phyloP scores from a whole-genome alignment of 345 rosid genomes.

The Psidium guajava region DNA sequence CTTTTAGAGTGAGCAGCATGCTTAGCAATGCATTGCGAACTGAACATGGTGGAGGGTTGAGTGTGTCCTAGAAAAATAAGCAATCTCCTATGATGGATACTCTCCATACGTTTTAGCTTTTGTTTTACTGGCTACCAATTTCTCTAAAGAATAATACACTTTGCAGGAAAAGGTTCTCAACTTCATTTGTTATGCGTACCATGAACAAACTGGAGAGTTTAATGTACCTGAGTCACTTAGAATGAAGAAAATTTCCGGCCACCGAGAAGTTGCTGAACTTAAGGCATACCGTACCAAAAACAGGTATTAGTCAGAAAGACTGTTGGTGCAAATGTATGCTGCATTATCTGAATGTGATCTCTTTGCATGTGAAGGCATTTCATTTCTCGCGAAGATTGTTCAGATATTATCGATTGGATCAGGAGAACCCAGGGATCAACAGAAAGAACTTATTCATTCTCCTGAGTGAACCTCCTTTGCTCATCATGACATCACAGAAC shows the following conservation, averaged over 20 bases:
- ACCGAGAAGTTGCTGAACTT: conserved; percentile 41
- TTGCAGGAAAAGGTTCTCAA: conserved; percentile 62
- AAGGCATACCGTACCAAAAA: conserved; percentile 58
- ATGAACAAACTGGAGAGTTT: conserved; percentile 28
- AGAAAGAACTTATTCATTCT: not conserved
- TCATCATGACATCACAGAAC: not conserved
- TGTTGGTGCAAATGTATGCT: not conserved
- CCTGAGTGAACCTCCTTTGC: not conserved
- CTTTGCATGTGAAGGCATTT: conserved; percentile 47
- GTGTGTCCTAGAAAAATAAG: not conserved
- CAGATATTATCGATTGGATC: conserved; percentile 28
- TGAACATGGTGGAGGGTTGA: not conserved
- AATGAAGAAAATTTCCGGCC: conserved; percentile 38
- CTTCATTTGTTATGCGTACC: conserved; percentile 50
- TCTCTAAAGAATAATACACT: not conserved
- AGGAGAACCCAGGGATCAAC: conserved; percentile 5
- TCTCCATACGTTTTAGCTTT: not conserved
- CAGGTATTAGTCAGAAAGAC: conserved; percentile 26
- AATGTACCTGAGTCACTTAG: conserved; percentile 44
- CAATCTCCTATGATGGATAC: not conserved
- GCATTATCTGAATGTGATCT: not conserved
- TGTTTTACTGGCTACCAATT: not conserved
- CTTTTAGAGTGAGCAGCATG: not conserved
- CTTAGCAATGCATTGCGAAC: not conserved
- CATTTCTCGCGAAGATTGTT: conserved; percentile 49